Percentiles rank a stretch among this genome's conserved stretches.
Conservation (phyloP, 495 filamentous ascomycete genomes). For the Podospora didyma region DNA sequence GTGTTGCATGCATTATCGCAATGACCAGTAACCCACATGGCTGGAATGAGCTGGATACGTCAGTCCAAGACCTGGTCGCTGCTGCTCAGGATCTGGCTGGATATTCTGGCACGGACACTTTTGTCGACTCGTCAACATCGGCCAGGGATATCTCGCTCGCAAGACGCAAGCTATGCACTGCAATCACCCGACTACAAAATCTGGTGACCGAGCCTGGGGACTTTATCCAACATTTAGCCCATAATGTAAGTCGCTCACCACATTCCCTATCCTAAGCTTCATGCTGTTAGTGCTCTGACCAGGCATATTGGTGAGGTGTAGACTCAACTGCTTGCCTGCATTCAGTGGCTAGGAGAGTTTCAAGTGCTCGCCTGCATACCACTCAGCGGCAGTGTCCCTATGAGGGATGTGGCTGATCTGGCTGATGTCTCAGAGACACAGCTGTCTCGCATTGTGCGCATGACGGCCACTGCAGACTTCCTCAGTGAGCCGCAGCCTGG, state of each 20-base stretch:
- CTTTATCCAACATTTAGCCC: not conserved
- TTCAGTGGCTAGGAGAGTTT: conserved; percentile 42
- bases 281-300: no score
- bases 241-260: not conserved
- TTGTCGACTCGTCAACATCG: no score
- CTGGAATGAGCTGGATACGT: no score
- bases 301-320: conserved; percentile 2
- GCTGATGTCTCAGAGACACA: conserved; percentile 30
- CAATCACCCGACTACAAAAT: not conserved
- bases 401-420: conserved; percentile 37
- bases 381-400: conserved; percentile 26
- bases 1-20: not conserved
- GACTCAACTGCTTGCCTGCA: conserved; percentile 37
- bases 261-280: no score
- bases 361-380: conserved; percentile 43
- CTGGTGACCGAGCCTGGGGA: conserved; percentile 1
- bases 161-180: not conserved
- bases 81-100: no score
- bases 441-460: conserved; percentile 31
- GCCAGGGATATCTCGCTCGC: no score
- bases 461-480: conserved; percentile 36
- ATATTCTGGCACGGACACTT: no score
- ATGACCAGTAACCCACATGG: no score
- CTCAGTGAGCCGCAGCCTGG: conserved; percentile 33
- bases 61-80: no score